Conservation (phyloP, 2,329 filamentous ascomycete genomes). For the Cladosporium sp. region DNA sequence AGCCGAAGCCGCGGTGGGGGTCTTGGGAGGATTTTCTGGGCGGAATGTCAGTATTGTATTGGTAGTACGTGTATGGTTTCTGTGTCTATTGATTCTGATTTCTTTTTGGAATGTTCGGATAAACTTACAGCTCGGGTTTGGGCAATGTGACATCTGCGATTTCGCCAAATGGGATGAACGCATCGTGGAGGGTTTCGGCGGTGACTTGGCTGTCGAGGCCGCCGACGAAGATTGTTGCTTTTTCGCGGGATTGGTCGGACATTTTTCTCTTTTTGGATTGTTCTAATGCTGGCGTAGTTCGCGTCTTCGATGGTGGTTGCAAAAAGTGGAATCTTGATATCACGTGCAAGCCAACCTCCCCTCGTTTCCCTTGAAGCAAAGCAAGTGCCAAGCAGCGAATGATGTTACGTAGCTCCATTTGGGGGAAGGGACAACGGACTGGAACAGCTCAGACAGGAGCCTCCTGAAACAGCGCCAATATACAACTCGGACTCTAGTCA, state of each 20-base stretch:
- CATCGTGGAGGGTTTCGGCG: conserved; percentile 73
- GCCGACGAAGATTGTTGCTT: conserved; percentile 89
- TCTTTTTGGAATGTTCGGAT: background rate
- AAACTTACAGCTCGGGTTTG: conserved; percentile 69
- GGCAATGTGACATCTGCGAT: conserved; percentile 89
- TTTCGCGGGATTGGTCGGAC: conserved; percentile 80
- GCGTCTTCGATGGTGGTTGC: background rate
- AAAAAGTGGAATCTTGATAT: conserved; percentile 3
- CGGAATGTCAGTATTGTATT: background rate
- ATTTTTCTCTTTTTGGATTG: conserved; percentile 48
- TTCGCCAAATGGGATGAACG: conserved; percentile 95
- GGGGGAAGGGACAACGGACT: conserved; percentile 15
- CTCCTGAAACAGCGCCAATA: background rate
- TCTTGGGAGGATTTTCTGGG: conserved; percentile 67
- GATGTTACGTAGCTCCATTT: conserved; percentile 15
- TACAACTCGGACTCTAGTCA: background rate
- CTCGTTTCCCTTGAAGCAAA: background rate
- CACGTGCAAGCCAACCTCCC: conserved; percentile 1
- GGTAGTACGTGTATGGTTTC: conserved; percentile 10
- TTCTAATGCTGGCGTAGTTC: background rate
- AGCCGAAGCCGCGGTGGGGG: conserved; percentile 87
- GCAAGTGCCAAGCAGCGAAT: background rate
- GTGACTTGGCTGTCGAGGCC: conserved; percentile 81
- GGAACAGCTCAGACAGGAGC: conserved; percentile 18
- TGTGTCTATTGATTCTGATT: background rate